phyloP scores from a whole-genome alignment of 176 grass and related monocot species.

The Carex littledalei region DNA sequence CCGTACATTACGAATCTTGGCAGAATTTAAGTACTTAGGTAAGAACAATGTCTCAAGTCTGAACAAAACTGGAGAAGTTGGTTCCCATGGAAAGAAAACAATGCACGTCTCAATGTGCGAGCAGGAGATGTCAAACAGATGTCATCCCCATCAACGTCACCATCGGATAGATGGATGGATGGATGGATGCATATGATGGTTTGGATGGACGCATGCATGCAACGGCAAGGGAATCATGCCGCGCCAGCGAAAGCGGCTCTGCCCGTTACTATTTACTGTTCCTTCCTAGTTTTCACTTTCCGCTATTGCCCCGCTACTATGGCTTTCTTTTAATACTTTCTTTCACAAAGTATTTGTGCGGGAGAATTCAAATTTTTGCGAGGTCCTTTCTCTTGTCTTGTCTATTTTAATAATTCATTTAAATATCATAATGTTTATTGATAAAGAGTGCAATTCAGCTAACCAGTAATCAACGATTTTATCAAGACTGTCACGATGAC shows the following conservation, averaged over 20 bases:
- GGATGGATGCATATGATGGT: conserved; percentile 19
- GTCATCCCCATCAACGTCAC: conserved; percentile 22
- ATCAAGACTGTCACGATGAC: too few species aligned
- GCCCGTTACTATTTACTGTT: conserved; percentile 27
- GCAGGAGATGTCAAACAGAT: conserved; percentile 10
- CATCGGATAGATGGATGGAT: conserved; percentile 26
- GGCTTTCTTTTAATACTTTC: background rate
- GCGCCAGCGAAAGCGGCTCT: conserved; percentile 11
- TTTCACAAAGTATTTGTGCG: background rate
- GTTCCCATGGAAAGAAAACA: background rate
- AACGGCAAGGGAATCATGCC: conserved; percentile 23
- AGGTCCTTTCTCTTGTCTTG: too few species aligned
- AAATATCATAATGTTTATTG: too few species aligned
- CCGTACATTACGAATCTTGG: background rate
- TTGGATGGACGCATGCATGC: conserved; percentile 31
- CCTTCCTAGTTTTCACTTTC: background rate
- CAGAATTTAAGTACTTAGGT: background rate
- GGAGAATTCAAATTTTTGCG: background rate
- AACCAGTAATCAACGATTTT: too few species aligned
- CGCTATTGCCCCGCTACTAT: background rate
- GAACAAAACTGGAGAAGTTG: background rate
- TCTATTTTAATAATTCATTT: too few species aligned
- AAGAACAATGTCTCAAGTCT: background rate
- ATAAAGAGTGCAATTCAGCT: too few species aligned
- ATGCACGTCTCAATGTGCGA: background rate